Evolutionary conservation across 2,329 filamentous ascomycete genomes (phyloP), one percentile per base, ranked within the genome.

Genomic region (Stromatinia cepivora): DNA sequence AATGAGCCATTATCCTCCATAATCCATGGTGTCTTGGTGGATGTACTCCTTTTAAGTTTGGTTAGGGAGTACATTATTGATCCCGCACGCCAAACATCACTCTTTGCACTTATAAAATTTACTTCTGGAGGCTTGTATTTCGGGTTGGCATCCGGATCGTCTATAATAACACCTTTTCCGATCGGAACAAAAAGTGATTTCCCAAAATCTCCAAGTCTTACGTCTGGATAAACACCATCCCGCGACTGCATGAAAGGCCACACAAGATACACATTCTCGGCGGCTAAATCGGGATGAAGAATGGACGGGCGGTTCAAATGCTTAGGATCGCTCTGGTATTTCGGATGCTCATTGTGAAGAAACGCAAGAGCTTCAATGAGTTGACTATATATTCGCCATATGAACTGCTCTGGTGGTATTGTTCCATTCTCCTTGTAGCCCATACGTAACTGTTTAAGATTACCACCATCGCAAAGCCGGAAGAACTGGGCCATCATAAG

Each of bases 301-400:
- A 63, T 63, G 9, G 59, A 63, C 8, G 17, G 20, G 15, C 59
- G 59, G 10, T 48, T 48, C 31, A 25, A 17, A 48, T 63, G 59
- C n/a, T 17, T n/a, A 25, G 45, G 59, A 39, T 50, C 59, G 13
- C 42, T n/a, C 22, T 66, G n/a, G 10, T 66, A 66, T 10, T 66
- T 45, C 13, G 63, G 63, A 42, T 66, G 63, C n/a, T 56, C 63
- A 20, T 66, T 66, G 39, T 66, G 63, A 45, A 66, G 63, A 28
- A 66, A 66, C 22, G 63, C 63, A 13, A 66, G n/a, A 15, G 63
- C 63, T 22, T 53, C 48, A 17, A 66, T 45, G 6, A 66, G 8
- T 13, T 31, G 11, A 22, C 25, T 10, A 42, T 54, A 66, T 17
- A 66, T 42, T n/a, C 56, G 39, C 63, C 63, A 66, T 8, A 66